phyloP scores from a whole-genome alignment of 2,329 filamentous ascomycete species.

The Sarocladiaceae sp. region DNA sequence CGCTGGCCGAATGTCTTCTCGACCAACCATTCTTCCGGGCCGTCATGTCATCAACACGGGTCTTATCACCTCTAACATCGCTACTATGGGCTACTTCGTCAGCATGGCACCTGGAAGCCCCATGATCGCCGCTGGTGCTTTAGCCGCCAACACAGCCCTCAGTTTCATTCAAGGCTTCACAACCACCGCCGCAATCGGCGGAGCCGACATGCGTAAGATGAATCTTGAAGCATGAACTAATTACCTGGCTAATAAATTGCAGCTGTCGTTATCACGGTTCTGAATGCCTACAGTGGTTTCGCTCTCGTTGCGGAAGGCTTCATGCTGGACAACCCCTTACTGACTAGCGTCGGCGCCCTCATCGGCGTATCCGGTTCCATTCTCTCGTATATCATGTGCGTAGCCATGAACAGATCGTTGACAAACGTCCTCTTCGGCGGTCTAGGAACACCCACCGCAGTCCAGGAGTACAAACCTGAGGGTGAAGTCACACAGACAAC shows the following conservation, averaged over 20 bases:
- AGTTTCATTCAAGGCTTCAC: constrained; percentile 86
- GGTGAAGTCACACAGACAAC: constrained; percentile 74
- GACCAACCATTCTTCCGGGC: constrained; percentile 67
- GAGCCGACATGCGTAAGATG: constrained; percentile 84
- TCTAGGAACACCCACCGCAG: constrained; percentile 40
- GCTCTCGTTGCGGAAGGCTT: constrained; percentile 86
- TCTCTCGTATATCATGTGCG: constrained; percentile 81
- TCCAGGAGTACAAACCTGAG: constrained; percentile 68
- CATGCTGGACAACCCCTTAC: constrained; percentile 82
- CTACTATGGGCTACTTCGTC: constrained; percentile 80
- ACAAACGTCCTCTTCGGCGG: constrained; percentile 87
- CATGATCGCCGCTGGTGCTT: constrained; percentile 70
- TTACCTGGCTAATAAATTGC: background rate
- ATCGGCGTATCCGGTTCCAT: constrained; percentile 89
- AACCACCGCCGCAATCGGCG: constrained; percentile 82
- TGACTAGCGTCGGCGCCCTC: constrained; percentile 80
- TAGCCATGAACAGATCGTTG: constrained; percentile 89
- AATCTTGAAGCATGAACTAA: no score
- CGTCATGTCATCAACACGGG: constrained; percentile 71
- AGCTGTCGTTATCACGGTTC: constrained; percentile 80
- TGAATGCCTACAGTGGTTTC: constrained; percentile 90
- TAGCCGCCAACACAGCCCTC: constrained; percentile 70
- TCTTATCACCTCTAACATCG: constrained; percentile 70
- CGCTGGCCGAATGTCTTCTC: constrained; percentile 75
- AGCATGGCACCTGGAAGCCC: constrained; percentile 78